Evolutionary conservation across 2,329 filamentous ascomycete genomes (phyloP), one percentile per base, ranked within the genome.

Genomic region (Botrytis cinerea): DNA sequence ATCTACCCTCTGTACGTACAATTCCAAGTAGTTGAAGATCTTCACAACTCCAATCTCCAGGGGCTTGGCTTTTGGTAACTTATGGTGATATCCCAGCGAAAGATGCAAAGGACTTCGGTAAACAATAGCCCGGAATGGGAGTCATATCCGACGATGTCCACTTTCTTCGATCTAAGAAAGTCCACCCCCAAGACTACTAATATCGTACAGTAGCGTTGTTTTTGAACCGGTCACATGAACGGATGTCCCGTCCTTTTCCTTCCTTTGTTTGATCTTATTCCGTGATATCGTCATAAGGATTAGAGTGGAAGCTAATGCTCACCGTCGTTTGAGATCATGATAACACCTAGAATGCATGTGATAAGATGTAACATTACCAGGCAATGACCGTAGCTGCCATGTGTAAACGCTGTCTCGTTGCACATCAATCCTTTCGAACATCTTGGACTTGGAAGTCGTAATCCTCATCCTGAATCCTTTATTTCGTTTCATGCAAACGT

Each of bases 161-260:
- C 71, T 69, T 72, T 60, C 48, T 45, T 60, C 61, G 32, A 60
- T 22, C 46, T 54, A 12, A 38, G 40, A n/a, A 70, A 61, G 40
- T 61, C 43, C 40, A 35, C 51, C 48, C 32, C 48, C 16, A 57
- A 66, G 61, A 68, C 51, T 28, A 68, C 45, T 40, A 25, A 40
- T 60, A 45, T 54, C 7, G 28, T 51, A 57, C 61, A 54, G 61
- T 67, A 72, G 70, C 43, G 48, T 57, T 22, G 40, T 16, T 54
- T 72, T 45, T 35, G 48, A 32, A 40, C 40, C 71, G 51, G 40
- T 72, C 71, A 72, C 62, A 72, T 72, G 71, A 69, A 72, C 25
- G 25, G 61, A 72, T 60, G 22, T 72, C 35, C 60, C 62, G 48
- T 67, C 48, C 18, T 54, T 72, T 64, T 16, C 38, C 51, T 68